Percentiles rank a stretch among this genome's conserved stretches.
These are phyloP conservation scores for Sphagnum contortum DNA, from an alignment of 225 moss, liverwort and hornwort species.

Conservation along the genomic window DNA sequence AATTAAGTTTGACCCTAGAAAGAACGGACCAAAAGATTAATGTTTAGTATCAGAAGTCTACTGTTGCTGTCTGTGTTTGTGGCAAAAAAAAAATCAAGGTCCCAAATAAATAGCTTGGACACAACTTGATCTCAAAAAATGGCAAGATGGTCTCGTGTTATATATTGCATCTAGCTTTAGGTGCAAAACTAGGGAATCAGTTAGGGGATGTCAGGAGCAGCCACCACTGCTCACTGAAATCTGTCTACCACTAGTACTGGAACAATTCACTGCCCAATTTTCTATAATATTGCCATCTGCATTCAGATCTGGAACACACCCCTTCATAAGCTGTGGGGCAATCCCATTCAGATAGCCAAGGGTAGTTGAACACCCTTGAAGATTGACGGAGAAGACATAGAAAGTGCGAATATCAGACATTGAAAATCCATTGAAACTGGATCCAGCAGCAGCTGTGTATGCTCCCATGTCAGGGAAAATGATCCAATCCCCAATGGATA, in stretches of 20 bases:
- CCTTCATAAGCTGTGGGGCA: no score
- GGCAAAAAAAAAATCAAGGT: background rate
- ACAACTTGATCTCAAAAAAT: constrained; percentile 1
- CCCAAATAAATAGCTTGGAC: constrained; percentile 1
- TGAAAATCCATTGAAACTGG: constrained; percentile 26
- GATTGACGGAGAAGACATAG: constrained; percentile 2
- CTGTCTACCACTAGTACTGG: background rate
- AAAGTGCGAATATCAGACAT: constrained; percentile 11
- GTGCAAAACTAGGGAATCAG: background rate
- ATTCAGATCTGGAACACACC: no score
- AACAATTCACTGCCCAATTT: background rate
- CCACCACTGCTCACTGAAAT: background rate
- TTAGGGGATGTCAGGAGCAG: background rate
- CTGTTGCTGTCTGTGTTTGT: background rate
- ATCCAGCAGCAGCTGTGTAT: constrained; percentile 26
- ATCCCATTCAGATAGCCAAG: background rate
- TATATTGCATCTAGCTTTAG: background rate
- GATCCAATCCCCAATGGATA: constrained; percentile 29
- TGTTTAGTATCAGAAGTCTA: background rate
- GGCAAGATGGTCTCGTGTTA: background rate
- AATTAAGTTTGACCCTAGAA: background rate
- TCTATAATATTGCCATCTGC: background rate
- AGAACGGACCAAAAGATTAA: background rate
- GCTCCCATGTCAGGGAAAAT: constrained; percentile 33
- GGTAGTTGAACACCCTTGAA: background rate